A percentile compares a stretch with the other conserved stretches of the same genome.
Conservation (phyloP, 1,139 yeast genomes). For the Kodamaea fungicola region DNA sequence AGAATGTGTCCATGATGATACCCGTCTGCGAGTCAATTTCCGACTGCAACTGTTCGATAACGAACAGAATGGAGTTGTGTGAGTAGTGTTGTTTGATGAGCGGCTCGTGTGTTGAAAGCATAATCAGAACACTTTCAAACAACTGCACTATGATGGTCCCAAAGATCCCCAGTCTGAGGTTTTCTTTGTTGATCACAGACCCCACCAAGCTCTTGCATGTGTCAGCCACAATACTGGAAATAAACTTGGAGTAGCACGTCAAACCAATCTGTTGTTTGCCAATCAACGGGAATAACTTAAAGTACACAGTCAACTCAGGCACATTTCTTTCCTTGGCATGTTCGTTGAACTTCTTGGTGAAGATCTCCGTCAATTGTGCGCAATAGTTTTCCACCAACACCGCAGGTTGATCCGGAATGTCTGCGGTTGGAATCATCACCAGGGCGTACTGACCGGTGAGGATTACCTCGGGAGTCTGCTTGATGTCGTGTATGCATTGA, state of each 20-base stretch:
- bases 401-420: conserved; percentile 79
- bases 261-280: conserved; percentile 72
- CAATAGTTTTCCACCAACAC: conserved; percentile 58
- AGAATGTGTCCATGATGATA: conserved; percentile 79
- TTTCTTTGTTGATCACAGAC: conserved; percentile 33
- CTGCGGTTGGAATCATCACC: conserved; percentile 84
- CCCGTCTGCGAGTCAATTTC: conserved; percentile 94
- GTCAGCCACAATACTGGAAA: conserved; percentile 78
- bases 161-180: conserved; percentile 46
- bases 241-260: conserved; percentile 76
- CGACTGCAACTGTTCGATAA: conserved; percentile 69
- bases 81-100: conserved; percentile 69
- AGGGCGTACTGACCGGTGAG: conserved; percentile 70
- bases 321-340: conserved; percentile 71
- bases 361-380: conserved; percentile 52
- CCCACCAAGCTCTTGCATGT: conserved; percentile 63
- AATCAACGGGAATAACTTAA: conserved; percentile 84
- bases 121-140: conserved; percentile 80
- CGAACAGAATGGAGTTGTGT: conserved; percentile 38
- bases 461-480: conserved; percentile 48
- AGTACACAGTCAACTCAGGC: conserved; percentile 67
- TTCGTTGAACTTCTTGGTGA: conserved; percentile 58
- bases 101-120: conserved; percentile 82
- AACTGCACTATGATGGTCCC: conserved; percentile 70
- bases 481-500: conserved; percentile 47